These are phyloP conservation scores for Epichloe uncinata DNA, from an alignment of 2,329 filamentous ascomycete genomes.

Conservation along the genomic window DNA sequence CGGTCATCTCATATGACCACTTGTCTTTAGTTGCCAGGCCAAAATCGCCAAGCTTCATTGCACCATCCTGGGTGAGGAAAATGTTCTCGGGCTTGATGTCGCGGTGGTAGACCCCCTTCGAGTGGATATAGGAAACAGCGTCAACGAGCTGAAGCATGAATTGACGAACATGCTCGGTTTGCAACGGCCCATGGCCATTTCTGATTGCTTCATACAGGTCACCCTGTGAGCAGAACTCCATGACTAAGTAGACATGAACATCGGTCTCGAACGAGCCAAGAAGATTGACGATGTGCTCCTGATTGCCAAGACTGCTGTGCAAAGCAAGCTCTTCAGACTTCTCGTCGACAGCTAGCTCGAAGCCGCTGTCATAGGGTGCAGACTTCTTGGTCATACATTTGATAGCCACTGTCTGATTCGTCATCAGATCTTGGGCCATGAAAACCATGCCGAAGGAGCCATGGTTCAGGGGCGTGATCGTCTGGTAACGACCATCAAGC, in stretches of 20 bases:
- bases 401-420: slow-evolving; percentile 74
- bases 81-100: slow-evolving; percentile 99
- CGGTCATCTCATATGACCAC: slow-evolving; percentile 85
- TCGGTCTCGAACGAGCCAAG: slow-evolving; percentile 85
- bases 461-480: slow-evolving; percentile 89
- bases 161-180: slow-evolving; percentile 91
- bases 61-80: slow-evolving; percentile 73
- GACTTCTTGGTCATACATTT: slow-evolving; percentile 86
- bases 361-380: slow-evolving; percentile 43
- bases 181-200: slow-evolving; percentile 70
- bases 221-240: slow-evolving; percentile 91
- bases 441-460: slow-evolving; percentile 99
- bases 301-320: slow-evolving; percentile 64
- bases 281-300: slow-evolving; percentile 89
- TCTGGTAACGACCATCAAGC: slow-evolving; percentile 80
- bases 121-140: slow-evolving; percentile 81
- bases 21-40: slow-evolving; percentile 79
- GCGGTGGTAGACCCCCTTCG: slow-evolving; percentile 83
- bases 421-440: slow-evolving; percentile 68
- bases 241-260: slow-evolving; percentile 77
- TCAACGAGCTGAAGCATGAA: slow-evolving; percentile 94
- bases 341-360: slow-evolving; percentile 64
- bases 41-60: slow-evolving; percentile 95
- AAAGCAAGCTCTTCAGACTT: slow-evolving; percentile 68
- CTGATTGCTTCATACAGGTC: slow-evolving; percentile 97